These are phyloP conservation scores for Hsuehochloa calcarea DNA, from an alignment of 176 grass and related monocot genomes.

Conservation along the genomic window DNA sequence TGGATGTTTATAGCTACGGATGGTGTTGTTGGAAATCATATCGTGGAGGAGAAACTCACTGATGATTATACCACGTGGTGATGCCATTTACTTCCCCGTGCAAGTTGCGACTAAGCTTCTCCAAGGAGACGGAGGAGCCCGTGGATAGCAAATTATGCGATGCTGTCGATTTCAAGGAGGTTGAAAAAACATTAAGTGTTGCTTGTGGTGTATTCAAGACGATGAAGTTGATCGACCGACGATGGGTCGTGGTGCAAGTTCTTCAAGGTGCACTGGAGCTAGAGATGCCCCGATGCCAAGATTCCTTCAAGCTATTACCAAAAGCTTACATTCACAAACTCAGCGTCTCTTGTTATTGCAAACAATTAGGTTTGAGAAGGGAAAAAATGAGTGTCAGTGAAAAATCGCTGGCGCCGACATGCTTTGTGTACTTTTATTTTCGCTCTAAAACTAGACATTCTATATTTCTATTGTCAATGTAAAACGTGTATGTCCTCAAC, in stretches of 20 bases:
- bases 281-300: conserved; percentile 5
- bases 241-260: not conserved
- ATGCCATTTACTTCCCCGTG: not conserved
- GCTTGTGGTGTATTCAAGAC: conserved; percentile 41
- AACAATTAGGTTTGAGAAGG: too few species aligned
- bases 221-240: not conserved
- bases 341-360: too few species aligned
- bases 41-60: conserved; percentile 24
- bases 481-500: too few species aligned
- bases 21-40: conserved; percentile 33
- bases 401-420: too few species aligned
- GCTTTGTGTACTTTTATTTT: too few species aligned
- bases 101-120: not conserved
- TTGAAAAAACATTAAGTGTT: not conserved
- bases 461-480: too few species aligned
- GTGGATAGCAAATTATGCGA: not conserved
- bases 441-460: too few species aligned
- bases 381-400: too few species aligned
- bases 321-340: not conserved
- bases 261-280: not conserved
- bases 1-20: conserved; percentile 28
- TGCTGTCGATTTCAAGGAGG: not conserved
- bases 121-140: not conserved
- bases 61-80: not conserved
- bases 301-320: not conserved